Percentiles rank a stretch among this genome's conserved stretches.
Evolutionary conservation across 2,329 filamentous ascomycete species (phyloP).

Genomic region (Dactylellina drechsleri): DNA sequence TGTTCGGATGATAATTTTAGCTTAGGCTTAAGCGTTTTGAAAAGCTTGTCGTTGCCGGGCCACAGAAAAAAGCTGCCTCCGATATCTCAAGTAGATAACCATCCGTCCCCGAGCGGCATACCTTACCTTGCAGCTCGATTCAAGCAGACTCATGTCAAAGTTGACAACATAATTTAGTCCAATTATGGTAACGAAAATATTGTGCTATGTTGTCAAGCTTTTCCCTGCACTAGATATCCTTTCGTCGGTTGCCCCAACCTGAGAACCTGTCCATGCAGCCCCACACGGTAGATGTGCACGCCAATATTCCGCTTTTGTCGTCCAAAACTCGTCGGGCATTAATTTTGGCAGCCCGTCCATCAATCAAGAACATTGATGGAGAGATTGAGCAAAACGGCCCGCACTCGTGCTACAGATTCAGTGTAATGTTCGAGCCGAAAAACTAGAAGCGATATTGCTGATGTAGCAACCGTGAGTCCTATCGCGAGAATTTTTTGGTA

Average conservation of each 20-base stretch:
- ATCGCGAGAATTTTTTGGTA: neutral
- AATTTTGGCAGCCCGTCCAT: neutral
- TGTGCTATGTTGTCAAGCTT: neutral
- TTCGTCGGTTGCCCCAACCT: too few relatives aligned
- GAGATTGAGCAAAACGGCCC: neutral
- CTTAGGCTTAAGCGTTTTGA: neutral
- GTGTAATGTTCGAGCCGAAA: neutral
- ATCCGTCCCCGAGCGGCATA: slow-evolving; percentile 4
- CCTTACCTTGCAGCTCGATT: slow-evolving; percentile 3
- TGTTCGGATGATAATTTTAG: slow-evolving; percentile 15
- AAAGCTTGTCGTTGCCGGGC: neutral
- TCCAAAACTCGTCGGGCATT: slow-evolving; percentile 15
- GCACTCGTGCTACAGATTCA: neutral
- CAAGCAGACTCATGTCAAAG: slow-evolving; percentile 1
- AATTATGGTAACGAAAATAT: neutral
- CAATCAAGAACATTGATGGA: slow-evolving; percentile 8
- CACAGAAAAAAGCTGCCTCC: neutral
- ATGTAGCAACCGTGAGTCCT: neutral
- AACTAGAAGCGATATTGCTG: neutral
- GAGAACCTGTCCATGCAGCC: too few relatives aligned
- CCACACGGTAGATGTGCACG: neutral
- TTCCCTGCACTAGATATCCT: too few relatives aligned
- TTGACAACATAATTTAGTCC: neutral
- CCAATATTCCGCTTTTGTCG: slow-evolving; percentile 3
- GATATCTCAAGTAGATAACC: neutral